A percentile compares a stretch with the other conserved stretches of the same genome.
These are phyloP conservation scores for Thalassia testudinum DNA, from an alignment of 116 monocot genomes.

Conservation along the genomic window DNA sequence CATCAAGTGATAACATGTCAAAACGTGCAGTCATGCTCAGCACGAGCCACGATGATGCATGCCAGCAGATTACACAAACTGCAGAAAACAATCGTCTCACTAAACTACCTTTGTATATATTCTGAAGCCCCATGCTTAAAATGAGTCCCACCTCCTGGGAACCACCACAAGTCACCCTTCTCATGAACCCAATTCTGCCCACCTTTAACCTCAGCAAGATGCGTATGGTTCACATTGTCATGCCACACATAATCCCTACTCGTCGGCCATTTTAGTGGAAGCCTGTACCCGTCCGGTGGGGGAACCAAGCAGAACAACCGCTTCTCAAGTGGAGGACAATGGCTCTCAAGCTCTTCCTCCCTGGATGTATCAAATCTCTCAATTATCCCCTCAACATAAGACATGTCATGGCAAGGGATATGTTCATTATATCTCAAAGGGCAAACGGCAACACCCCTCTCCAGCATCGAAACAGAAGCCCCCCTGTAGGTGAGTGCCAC, in stretches of 20 bases:
- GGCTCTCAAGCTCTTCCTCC: slow-evolving; percentile 72
- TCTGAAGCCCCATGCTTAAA: slow-evolving; percentile 96
- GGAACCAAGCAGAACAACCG: slow-evolving; percentile 89
- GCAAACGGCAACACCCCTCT: slow-evolving; percentile 66
- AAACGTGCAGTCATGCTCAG: too few species aligned
- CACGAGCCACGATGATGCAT: too few species aligned
- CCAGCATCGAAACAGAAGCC: slow-evolving; percentile 48
- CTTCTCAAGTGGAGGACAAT: slow-evolving; percentile 74
- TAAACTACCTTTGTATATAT: slow-evolving; percentile 77
- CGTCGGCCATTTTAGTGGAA: slow-evolving; percentile 79
- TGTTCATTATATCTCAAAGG: slow-evolving; percentile 74
- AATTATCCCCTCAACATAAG: slow-evolving; percentile 29
- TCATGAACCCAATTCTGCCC: slow-evolving; percentile 99
- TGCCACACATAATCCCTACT: slow-evolving; percentile 94
- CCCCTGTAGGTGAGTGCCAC: slow-evolving; percentile 54
- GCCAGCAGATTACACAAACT: too few species aligned
- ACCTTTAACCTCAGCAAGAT: slow-evolving; percentile 93
- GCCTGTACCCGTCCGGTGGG: slow-evolving; percentile 79
- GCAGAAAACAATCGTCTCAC: too few species aligned
- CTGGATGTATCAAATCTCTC: slow-evolving; percentile 32
- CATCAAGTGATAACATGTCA: too few species aligned
- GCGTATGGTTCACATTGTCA: slow-evolving; percentile 96
- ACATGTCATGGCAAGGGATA: slow-evolving; percentile 75
- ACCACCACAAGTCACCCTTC: slow-evolving; percentile 83
- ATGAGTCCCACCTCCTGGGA: slow-evolving; percentile 97